Base-by-base conservation (phyloP, 2,329 filamentous ascomycete species). In the Pseudonectria foliicola region DNA sequence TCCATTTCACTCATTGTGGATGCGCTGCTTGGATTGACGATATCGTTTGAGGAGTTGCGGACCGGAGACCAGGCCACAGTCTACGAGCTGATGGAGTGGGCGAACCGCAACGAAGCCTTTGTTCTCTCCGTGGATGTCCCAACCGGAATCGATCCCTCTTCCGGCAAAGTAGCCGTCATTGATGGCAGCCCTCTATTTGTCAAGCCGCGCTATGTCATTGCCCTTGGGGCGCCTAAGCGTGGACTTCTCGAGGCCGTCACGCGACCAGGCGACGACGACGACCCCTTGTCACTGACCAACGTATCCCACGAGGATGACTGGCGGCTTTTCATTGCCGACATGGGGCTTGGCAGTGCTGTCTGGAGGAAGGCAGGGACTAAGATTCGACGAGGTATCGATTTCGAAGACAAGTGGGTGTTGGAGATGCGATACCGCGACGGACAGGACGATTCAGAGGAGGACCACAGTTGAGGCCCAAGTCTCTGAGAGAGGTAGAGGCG, bases 81-180 rank as follows among this genome's bases (percentile, higher is more conserved):
- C 0, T 89, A 93, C 53, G 84, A 93, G 54, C 76, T 95, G 53
- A 92, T 95, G 52, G 83, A 88, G 43, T 96, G 89, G 88, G 83
- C 87, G 3, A 96, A 95, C 55, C 82, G 88, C 44, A 85, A 82
- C 55, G 85, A 88, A 45, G 80, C 87, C 1, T 80, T 82, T 38
- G 82, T 92, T 3, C 66, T 98, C 13, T 85, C 88, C 0, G 77
- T 98, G n/a, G 90, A 95, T 55, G 78, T 93, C 6, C 92, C 92
- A 1, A 90, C 85, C 0, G 92, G 92, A 5, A 78, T 95, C 32
- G 87, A 90, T 44, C 86, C 85, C 3, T 78, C 80, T 0, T 81
- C 79, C 26, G 87, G 87, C 51, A 74, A 73, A 54, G 71, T 75
- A 12, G 73, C 70, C 37, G 64, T 75, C 33, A 74, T 77, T 27